Conservation (phyloP, 129 eudicot genomes). For the Centaurea solstitialis region DNA sequence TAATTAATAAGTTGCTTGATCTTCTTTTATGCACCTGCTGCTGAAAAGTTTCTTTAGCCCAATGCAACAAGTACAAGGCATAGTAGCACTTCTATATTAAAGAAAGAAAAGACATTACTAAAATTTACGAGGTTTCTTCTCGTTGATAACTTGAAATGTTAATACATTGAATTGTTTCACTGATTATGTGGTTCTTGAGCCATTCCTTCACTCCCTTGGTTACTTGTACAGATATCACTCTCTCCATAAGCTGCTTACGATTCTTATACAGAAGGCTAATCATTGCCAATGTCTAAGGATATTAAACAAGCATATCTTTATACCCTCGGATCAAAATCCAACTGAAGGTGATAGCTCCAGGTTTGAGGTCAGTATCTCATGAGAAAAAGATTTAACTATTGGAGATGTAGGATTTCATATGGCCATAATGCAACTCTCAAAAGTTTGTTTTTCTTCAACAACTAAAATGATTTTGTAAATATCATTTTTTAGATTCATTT, state of each 20-base stretch:
- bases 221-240: constrained; percentile 67
- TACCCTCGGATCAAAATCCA: constrained; percentile 33
- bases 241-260: constrained; percentile 58
- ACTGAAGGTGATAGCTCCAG: constrained; percentile 20
- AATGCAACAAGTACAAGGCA: not conserved
- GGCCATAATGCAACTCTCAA: not conserved
- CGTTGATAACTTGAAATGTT: not conserved
- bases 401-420: not conserved
- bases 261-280: constrained; percentile 52
- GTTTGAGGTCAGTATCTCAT: constrained; percentile 42
- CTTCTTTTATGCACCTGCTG: too few species aligned
- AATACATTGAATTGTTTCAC: not conserved
- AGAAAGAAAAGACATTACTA: too few species aligned
- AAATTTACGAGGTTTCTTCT: not conserved
- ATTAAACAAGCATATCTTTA: constrained; percentile 64
- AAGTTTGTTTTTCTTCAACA: not conserved
- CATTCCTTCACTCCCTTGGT: not conserved
- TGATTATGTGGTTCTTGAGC: not conserved
- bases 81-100: not conserved
- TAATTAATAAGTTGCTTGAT: too few species aligned
- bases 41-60: not conserved
- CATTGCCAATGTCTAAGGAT: constrained; percentile 47
- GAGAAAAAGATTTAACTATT: not conserved
- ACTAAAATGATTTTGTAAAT: not conserved
- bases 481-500: not conserved